These are phyloP conservation scores for Coemansia sp. DNA, from an alignment of 192 early-diverging fungal species.

Conservation along the genomic window DNA sequence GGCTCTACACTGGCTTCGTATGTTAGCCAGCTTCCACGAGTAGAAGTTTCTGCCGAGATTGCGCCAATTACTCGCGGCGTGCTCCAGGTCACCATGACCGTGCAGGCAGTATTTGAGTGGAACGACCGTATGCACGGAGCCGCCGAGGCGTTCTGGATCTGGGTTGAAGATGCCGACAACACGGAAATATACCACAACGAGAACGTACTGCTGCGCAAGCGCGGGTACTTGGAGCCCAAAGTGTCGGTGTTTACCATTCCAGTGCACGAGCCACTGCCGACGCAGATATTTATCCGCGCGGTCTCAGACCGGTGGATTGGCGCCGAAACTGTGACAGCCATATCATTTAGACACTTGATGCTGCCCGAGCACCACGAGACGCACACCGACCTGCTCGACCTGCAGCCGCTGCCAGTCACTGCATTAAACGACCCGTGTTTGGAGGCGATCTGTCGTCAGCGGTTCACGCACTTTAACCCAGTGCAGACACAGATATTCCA, in stretches of 20 bases:
- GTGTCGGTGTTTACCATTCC: conserved; percentile 87
- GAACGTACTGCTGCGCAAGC: conserved; percentile 77
- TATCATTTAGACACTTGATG: conserved; percentile 91
- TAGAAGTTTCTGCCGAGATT: conserved; percentile 77
- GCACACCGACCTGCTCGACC: conserved; percentile 88
- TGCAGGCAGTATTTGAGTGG: conserved; percentile 91
- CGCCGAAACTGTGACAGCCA: conserved; percentile 76
- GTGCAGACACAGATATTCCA: conserved; percentile 99
- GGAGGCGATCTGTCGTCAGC: conserved; percentile 79
- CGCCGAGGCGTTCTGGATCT: conserved; percentile 94
- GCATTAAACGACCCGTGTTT: conserved; percentile 79
- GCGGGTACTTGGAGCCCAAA: conserved; percentile 65
- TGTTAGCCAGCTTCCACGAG: conserved; percentile 81
- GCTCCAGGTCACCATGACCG: conserved; percentile 75
- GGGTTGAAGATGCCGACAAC: conserved; percentile 90
- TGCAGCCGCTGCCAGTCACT: conserved; percentile 87
- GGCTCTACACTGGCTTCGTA: conserved; percentile 71
- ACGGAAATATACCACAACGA: conserved; percentile 91
- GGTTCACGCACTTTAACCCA: conserved; percentile 97
- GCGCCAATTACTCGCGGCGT: conserved; percentile 95
- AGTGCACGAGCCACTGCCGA: conserved; percentile 84
- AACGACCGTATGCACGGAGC: conserved; percentile 89
- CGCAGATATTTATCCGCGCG: conserved; percentile 90
- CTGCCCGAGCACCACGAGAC: conserved; percentile 82
- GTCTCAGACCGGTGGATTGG: conserved; percentile 96